Percentiles rank a stretch among this genome's conserved stretches.
Evolutionary conservation across 208 protist genomes (phyloP).

Genomic region (Acanthamoeba royreba): DNA sequence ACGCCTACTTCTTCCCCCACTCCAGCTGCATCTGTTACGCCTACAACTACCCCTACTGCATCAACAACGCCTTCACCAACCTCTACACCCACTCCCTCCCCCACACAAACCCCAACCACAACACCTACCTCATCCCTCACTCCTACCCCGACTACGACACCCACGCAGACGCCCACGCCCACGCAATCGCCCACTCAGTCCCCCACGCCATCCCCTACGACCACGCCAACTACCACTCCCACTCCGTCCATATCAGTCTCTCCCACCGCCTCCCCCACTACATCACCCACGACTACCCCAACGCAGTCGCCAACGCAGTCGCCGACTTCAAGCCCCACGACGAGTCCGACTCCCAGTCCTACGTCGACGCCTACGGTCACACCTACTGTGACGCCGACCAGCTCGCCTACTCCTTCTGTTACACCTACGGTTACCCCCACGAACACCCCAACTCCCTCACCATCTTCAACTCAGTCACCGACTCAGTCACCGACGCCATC

Average conservation of each 20-base stretch:
- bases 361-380: not conserved
- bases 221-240: too few species aligned
- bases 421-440: not conserved
- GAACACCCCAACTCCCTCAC: too few species aligned
- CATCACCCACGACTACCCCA: not conserved
- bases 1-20: not conserved
- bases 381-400: too few species aligned
- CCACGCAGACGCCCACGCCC: not conserved
- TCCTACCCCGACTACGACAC: not conserved
- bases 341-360: too few species aligned
- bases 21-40: not conserved
- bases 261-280: not conserved
- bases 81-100: not conserved
- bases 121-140: not conserved
- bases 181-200: too few species aligned
- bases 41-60: not conserved
- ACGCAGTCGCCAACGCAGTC: not conserved
- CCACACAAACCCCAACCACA: not conserved
- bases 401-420: not conserved
- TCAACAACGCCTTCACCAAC: not conserved
- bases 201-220: too few species aligned
- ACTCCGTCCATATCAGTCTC: too few species aligned
- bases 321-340: not conserved
- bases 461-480: too few species aligned
- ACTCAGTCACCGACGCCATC: too few species aligned